Base-by-base conservation (phyloP, 2,329 filamentous ascomycete species). In the Fusarium caatingaense region DNA sequence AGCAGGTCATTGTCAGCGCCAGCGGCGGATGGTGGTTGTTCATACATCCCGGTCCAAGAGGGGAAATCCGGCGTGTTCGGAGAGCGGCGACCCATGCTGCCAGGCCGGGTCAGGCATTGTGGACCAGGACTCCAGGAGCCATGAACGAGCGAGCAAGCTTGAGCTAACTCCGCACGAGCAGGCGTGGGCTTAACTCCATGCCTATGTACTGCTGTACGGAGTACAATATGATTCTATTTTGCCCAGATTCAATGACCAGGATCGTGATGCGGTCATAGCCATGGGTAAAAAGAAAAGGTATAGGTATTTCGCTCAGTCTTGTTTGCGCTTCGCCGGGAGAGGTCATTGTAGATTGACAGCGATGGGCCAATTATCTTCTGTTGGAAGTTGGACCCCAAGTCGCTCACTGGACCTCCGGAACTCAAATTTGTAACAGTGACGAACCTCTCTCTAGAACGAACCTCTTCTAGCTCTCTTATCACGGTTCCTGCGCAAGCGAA, bases 401-500 rank as follows among this genome's bases (percentile, higher is more conserved):
- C 45, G 25, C 20, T 41, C 46, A 49, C 45, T 56, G 62, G 56
- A 53, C 25, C 51, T 57, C 46, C 51, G 13, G 7, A 27, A n/a
- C 32, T 40, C 48, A 27, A 34, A 27, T 23, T 34, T 41, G 32
- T n/a, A 51, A n/a, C n/a, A 41, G 37, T 27, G 20, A 51, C 8
- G 32, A 51, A n/a, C 16, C 41, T 23, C 20, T 44, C n/a, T 27
- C 16, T 50, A 25, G 25, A 40, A 20, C n/a, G 18, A 41, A 42
- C 6, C 25, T 53, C 37, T 30, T 51, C 54, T 65, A 49, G 30
- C 48, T 67, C 30, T 34, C 40, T 48, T 48, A 46, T 64, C 56
- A 23, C 67, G 46, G 67, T 70, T 71, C 67, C 67, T 70, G 67
- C 67, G 67, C 67, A 70, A 70, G 67, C 67, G 68, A 66, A 62